These are phyloP conservation scores for Fragaria ananassa DNA, from an alignment of 306 rosid genomes.

Conservation along the genomic window DNA sequence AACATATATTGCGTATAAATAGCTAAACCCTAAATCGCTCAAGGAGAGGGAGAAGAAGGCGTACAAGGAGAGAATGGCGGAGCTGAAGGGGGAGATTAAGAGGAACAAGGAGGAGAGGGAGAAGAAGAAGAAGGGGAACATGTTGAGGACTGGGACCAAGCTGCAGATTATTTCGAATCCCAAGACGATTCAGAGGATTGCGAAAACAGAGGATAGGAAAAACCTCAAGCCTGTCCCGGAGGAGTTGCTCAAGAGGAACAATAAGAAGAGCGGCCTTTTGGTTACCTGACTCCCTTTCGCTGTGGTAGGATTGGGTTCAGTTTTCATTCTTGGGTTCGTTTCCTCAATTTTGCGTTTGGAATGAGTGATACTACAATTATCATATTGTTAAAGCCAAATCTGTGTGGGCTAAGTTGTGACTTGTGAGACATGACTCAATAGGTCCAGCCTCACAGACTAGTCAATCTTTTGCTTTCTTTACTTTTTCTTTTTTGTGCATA, in stretches of 20 bases:
- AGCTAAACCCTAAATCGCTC: too few relatives aligned
- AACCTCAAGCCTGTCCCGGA: constrained; percentile 75
- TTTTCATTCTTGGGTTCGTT: background rate
- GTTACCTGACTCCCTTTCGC: background rate
- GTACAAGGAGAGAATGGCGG: constrained; percentile 61
- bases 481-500: too few relatives aligned
- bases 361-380: too few relatives aligned
- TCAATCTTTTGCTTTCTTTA: too few relatives aligned
- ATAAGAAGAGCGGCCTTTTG: background rate
- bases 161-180: constrained; percentile 79
- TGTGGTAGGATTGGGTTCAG: background rate
- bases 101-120: constrained; percentile 75
- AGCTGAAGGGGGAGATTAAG: constrained; percentile 74
- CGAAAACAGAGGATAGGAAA: constrained; percentile 71
- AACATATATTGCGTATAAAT: too few relatives aligned
- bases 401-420: too few relatives aligned
- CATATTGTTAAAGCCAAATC: too few relatives aligned
- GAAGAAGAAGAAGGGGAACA: constrained; percentile 89
- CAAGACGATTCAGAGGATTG: constrained; percentile 73
- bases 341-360: too few relatives aligned
- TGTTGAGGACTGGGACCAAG: constrained; percentile 71
- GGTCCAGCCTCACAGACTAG: too few relatives aligned
- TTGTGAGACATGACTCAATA: too few relatives aligned
- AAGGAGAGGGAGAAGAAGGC: constrained; percentile 65
- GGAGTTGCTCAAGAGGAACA: constrained; percentile 28